Evolutionary conservation across 345 rosid species (phyloP).

Genomic region (Aquilaria sinensis): DNA sequence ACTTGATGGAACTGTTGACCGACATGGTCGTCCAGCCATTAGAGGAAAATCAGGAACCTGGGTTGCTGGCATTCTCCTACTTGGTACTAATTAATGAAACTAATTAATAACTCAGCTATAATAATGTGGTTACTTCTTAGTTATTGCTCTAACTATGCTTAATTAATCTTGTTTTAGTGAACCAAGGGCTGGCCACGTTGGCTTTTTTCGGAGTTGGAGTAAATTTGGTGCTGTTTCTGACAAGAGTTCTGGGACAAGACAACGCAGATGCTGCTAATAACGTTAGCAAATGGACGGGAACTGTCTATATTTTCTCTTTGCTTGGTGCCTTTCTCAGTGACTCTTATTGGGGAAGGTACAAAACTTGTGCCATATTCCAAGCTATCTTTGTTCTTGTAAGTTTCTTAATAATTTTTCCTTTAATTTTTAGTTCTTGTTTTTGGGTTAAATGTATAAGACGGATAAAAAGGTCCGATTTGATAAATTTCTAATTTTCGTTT

Average conservation of each 20-base stretch:
- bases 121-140: not conserved
- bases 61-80: constrained; percentile 68
- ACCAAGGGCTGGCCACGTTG: constrained; percentile 90
- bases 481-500: not conserved
- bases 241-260: constrained; percentile 81
- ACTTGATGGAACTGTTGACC: constrained; percentile 74
- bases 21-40: constrained; percentile 68
- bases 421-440: not conserved
- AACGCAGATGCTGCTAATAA: constrained; percentile 92
- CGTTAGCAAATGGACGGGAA: constrained; percentile 99
- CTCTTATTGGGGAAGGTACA: constrained; percentile 96
- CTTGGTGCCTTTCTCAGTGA: constrained; percentile 98
- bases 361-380: constrained; percentile 90
- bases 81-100: constrained; percentile 33
- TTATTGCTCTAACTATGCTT: not conserved
- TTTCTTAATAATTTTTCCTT: not conserved
- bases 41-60: constrained; percentile 69
- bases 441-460: no score
- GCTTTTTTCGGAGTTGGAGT: constrained; percentile 97
- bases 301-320: constrained; percentile 89
- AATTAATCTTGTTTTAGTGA: constrained; percentile 40
- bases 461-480: no score
- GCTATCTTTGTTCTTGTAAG: constrained; percentile 78
- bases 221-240: constrained; percentile 81
- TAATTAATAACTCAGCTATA: not conserved